Percentiles rank a stretch among this genome's conserved stretches.
These are phyloP conservation scores for Astragalus glycyphyllos DNA, from an alignment of 306 rosid species.

Conservation along the genomic window DNA sequence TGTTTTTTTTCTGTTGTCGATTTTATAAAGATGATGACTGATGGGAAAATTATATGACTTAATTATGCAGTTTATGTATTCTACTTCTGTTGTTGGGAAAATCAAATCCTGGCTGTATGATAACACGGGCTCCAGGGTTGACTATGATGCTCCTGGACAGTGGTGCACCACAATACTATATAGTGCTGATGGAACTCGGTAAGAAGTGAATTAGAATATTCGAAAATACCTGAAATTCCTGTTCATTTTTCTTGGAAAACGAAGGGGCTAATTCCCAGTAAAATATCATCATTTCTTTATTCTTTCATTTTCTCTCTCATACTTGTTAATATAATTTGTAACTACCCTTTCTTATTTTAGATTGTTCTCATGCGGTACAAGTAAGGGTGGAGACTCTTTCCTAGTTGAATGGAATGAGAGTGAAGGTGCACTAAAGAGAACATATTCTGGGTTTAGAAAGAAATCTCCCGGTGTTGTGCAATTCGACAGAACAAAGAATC, in stretches of 20 bases:
- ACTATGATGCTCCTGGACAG: slow-evolving; percentile 87
- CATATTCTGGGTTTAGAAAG: slow-evolving; percentile 76
- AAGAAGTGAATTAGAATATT: too few species aligned
- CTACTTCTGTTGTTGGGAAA: slow-evolving; percentile 88
- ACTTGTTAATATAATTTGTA: too few species aligned
- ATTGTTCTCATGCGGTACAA: too few species aligned
- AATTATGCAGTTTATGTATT: slow-evolving; percentile 79
- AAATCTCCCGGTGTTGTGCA: slow-evolving; percentile 79
- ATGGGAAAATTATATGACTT: background rate
- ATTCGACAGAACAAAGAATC: slow-evolving; percentile 85
- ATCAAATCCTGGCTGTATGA: slow-evolving; percentile 95
- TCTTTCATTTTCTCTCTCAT: too few species aligned
- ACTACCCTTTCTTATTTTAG: too few species aligned
- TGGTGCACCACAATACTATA: slow-evolving; percentile 86
- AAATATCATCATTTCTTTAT: too few species aligned
- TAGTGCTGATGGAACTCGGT: slow-evolving; percentile 90
- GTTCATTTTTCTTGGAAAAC: too few species aligned
- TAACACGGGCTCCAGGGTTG: slow-evolving; percentile 83
- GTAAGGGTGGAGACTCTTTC: too few species aligned
- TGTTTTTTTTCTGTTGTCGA: slow-evolving; percentile 4
- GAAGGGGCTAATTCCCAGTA: too few species aligned
- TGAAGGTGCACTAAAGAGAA: too few species aligned
- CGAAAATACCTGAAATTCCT: too few species aligned
- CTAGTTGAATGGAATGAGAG: too few species aligned
- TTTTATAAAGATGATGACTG: slow-evolving; percentile 12